These are phyloP conservation scores for Leccinellum albellum DNA, from an alignment of 768 basidiomycete genomes.

Conservation along the genomic window DNA sequence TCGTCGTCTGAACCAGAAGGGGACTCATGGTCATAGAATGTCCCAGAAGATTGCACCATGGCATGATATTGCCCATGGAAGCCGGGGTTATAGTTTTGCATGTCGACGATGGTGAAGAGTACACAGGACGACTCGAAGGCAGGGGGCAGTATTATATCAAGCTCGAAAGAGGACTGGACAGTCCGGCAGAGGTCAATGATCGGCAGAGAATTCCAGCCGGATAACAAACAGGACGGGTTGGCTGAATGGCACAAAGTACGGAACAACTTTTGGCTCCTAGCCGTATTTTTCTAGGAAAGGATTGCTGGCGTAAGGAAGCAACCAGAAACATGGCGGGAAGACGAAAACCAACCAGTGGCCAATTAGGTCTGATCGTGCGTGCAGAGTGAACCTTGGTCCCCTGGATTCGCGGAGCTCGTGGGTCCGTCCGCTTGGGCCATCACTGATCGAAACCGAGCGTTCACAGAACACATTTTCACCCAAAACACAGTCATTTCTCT, in stretches of 20 bases:
- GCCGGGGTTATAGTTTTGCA: constrained; percentile 28
- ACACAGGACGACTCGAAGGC: constrained; percentile 4
- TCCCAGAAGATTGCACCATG: constrained; percentile 26
- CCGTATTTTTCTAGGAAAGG: constrained; percentile 25
- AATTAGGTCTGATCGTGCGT: constrained; percentile 34
- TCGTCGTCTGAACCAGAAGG: constrained; percentile 59
- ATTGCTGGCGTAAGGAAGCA: constrained; percentile 26
- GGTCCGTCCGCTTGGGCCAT: constrained; percentile 24
- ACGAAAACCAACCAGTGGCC: constrained; percentile 20
- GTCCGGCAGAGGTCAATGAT: constrained; percentile 26
- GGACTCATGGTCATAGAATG: constrained; percentile 45
- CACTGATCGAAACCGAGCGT: constrained; percentile 31
- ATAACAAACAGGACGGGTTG: constrained; percentile 28
- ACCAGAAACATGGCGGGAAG: constrained; percentile 33
- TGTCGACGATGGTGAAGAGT: constrained; percentile 13
- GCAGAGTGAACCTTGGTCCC: constrained; percentile 26
- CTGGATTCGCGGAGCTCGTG: constrained; percentile 34
- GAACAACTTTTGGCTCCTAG: constrained; percentile 12
- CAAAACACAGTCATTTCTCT: constrained; percentile 4
- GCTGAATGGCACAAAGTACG: constrained; percentile 16
- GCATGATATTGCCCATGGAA: constrained; percentile 21
- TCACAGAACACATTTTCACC: constrained; percentile 26
- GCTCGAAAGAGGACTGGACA: constrained; percentile 3
- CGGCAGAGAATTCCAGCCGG: constrained; percentile 21
- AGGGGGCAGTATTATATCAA: constrained; percentile 3